Base-by-base conservation (phyloP, 2,329 filamentous ascomycete genomes). In the Orbilia brochopaga region DNA sequence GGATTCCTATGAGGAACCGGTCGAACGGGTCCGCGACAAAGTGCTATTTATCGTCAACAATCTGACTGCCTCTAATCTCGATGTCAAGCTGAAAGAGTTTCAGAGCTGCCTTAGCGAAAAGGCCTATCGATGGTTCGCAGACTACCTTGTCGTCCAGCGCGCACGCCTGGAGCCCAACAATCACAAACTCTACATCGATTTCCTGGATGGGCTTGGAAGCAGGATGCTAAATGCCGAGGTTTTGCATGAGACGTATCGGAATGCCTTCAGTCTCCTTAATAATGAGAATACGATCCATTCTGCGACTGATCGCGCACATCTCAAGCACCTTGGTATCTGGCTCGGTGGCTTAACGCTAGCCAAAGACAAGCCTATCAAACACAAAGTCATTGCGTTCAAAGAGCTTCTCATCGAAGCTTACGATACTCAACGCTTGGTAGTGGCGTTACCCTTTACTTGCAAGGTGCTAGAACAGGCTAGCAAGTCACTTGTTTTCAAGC, bases 151-250 rank as follows among this genome's bases (percentile, higher is more conserved):
- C 1, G 93, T 97, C 78, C 91, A 97, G 78, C 91, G 95, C 51
- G 95, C 93, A 32, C 97, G 97, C 80, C 88, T 96, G 83, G 93
- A 99, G 78, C 92, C 93, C 4, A 99, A 99, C 79, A 97, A 95
- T 78, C 94, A 99, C 76, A 85, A 90, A 69, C 86, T 99, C 21
- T 99, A 99, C 78, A 85, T 97, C 55, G 90, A 96, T 76, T 85
- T 99, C 57, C 85, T 99, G 70, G 89, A 89, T 63, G 85, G 92
- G 35, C 91, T 97, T 75, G 86, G 90, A 75, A 87, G 94, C 78
- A 89, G 86, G 77, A 81, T 84, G 8, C 82, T 99, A 0, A 96
- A 91, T 89, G 84, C 87, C 1, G 92, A 97, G 78, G 89, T 97
- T n/a, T 82, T 97, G 32, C 86, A 93, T 53, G 92, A 97, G 81